Evolutionary conservation across 352 stramenopile genomes (phyloP).

Genomic region (Phytophthora rubi): DNA sequence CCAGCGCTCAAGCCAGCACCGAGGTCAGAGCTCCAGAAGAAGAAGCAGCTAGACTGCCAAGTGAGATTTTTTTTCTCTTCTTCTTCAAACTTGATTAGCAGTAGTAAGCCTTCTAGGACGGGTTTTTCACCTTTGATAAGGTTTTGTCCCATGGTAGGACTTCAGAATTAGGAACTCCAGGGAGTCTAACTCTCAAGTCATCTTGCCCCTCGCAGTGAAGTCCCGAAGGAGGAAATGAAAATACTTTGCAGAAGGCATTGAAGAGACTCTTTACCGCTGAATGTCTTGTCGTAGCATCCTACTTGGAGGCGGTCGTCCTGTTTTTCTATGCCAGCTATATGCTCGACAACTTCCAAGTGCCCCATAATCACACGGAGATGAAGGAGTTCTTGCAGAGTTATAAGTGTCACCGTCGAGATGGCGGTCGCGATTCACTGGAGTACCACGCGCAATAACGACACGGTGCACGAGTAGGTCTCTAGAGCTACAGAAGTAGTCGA

Average conservation of each 20-base stretch:
- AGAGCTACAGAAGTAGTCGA: slow-evolving; percentile 3
- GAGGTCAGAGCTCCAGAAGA: slow-evolving; percentile 16
- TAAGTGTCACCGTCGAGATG: no score
- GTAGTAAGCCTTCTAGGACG: no score
- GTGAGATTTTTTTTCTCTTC: neutral
- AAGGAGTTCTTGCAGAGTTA: neutral
- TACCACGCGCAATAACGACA: neutral
- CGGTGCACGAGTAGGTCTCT: neutral
- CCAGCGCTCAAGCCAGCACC: neutral
- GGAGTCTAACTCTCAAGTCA: no score
- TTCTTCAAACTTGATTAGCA: no score
- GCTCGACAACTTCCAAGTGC: neutral
- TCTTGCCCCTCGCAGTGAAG: no score
- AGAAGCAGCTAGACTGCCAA: slow-evolving; percentile 20
- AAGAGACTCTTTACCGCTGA: neutral
- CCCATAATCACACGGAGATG: neutral
- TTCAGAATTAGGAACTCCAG: no score
- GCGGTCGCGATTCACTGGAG: neutral
- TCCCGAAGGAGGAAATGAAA: no score
- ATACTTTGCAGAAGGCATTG: neutral
- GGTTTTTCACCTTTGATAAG: no score
- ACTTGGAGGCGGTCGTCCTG: neutral
- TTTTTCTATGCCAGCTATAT: neutral
- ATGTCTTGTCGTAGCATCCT: neutral
- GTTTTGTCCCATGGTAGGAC: no score